Evolutionary conservation across 148 eudicot species (phyloP).

Genomic region (Vaccinium vitisidaea): DNA sequence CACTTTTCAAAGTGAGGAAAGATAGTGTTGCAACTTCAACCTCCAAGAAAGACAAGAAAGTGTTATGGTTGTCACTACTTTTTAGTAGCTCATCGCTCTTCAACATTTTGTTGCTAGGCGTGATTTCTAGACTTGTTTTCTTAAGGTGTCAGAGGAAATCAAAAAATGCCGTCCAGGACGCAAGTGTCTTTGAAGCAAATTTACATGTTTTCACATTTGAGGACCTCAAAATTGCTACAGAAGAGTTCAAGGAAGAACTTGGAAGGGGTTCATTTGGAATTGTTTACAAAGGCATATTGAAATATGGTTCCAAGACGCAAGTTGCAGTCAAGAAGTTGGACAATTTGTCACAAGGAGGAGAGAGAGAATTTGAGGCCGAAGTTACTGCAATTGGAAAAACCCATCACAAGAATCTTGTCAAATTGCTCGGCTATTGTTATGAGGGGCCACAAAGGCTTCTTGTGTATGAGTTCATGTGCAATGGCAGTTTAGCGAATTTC

Average conservation of each 20-base stretch:
- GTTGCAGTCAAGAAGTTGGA: constrained; percentile 21
- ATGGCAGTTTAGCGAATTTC: constrained; percentile 15
- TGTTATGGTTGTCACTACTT: not conserved
- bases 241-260: constrained; percentile 18
- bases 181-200: constrained; percentile 3
- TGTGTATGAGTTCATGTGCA: constrained; percentile 19
- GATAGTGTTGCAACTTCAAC: too few species aligned
- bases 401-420: constrained; percentile 20
- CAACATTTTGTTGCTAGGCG: not conserved
- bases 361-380: constrained; percentile 23
- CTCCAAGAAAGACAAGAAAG: too few species aligned
- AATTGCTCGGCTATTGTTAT: constrained; percentile 17
- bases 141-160: not conserved
- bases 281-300: constrained; percentile 18
- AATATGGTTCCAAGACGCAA: not conserved
- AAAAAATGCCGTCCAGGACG: not conserved
- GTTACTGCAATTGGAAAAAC: constrained; percentile 17
- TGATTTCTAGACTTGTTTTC: not conserved
- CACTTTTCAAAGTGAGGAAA: not conserved
- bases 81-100: not conserved
- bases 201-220: constrained; percentile 10
- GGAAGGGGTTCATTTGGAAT: constrained; percentile 23
- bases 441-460: constrained; percentile 19
- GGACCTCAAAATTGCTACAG: constrained; percentile 16
- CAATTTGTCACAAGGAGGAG: constrained; percentile 14